Conservation (phyloP, 2,329 filamentous ascomycete genomes). For the Cercospora sp. region DNA sequence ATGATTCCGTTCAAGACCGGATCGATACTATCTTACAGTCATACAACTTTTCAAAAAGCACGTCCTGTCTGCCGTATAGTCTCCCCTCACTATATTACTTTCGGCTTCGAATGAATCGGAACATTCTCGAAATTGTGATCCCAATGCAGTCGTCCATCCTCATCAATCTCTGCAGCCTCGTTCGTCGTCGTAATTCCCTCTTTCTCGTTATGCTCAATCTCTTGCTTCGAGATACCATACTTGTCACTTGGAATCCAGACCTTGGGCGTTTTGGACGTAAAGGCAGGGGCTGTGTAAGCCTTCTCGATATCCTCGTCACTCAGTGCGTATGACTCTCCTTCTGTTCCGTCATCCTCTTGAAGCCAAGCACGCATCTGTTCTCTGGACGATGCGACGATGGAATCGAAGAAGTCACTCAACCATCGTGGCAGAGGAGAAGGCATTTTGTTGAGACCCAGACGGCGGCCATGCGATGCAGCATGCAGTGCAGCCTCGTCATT, state of each 20-base stretch:
- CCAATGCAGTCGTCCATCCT: conserved; percentile 49
- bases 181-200: conserved; percentile 46
- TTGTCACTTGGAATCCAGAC: conserved; percentile 50
- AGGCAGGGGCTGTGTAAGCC: conserved; percentile 48
- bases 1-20: not conserved
- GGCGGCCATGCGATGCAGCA: conserved; percentile 35
- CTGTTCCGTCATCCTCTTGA: conserved; percentile 17
- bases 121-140: conserved; percentile 45
- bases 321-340: conserved; percentile 26
- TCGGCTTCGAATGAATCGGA: conserved; percentile 44
- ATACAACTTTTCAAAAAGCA: not conserved
- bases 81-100: conserved; percentile 22
- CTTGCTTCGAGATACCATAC: conserved; percentile 46
- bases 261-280: conserved; percentile 46
- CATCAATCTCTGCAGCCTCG: conserved; percentile 47
- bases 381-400: conserved; percentile 31
- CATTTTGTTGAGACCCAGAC: conserved; percentile 33
- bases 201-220: conserved; percentile 45
- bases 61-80: not conserved
- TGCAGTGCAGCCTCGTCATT: conserved; percentile 35
- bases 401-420: conserved; percentile 36
- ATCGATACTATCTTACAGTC: not conserved
- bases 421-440: conserved; percentile 28
- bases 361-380: conserved; percentile 29
- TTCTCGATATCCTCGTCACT: conserved; percentile 38